These are phyloP conservation scores for Aspergillus floridensis DNA, from an alignment of 2,329 filamentous ascomycete species.

Conservation along the genomic window DNA sequence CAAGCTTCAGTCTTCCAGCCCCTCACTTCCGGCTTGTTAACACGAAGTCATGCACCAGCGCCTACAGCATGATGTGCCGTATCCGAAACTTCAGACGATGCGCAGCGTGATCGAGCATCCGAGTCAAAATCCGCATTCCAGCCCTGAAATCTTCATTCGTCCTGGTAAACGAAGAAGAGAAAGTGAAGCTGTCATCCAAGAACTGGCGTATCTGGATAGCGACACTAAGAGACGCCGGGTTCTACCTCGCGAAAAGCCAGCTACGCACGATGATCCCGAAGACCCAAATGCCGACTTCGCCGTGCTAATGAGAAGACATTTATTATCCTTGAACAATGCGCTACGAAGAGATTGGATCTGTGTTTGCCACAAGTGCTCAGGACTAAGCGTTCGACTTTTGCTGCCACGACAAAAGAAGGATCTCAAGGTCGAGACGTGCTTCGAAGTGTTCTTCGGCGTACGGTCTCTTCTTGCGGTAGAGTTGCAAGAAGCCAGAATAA, in stretches of 20 bases:
- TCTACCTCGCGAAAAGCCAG: slow-evolving; percentile 26
- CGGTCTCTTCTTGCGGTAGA: slow-evolving; percentile 10
- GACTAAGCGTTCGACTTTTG: slow-evolving; percentile 13
- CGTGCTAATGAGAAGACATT: slow-evolving; percentile 26
- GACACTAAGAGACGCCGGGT: slow-evolving; percentile 28
- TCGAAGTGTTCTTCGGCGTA: slow-evolving; percentile 15
- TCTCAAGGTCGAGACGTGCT: slow-evolving; percentile 6
- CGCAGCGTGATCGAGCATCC: slow-evolving; percentile 10
- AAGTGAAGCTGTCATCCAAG: slow-evolving; percentile 21
- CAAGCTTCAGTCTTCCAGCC: not conserved
- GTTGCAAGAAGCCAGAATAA: slow-evolving; percentile 16
- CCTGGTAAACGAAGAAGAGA: slow-evolving; percentile 26
- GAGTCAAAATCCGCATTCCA: slow-evolving; percentile 16
- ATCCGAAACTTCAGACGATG: slow-evolving; percentile 15
- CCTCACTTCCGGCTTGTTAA: not conserved
- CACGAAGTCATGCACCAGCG: not conserved
- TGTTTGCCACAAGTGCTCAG: slow-evolving; percentile 15
- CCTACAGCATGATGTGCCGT: slow-evolving; percentile 8
- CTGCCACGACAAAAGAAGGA: slow-evolving; percentile 9
- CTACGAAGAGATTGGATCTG: slow-evolving; percentile 26
- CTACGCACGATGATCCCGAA: not conserved
- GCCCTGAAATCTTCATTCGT: slow-evolving; percentile 16
- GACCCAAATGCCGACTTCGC: slow-evolving; percentile 22
- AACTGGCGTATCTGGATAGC: slow-evolving; percentile 22
- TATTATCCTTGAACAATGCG: slow-evolving; percentile 23